Evolutionary conservation across 164 flowering plant species (phyloP).

Genomic region (Berberis thunbergii): DNA sequence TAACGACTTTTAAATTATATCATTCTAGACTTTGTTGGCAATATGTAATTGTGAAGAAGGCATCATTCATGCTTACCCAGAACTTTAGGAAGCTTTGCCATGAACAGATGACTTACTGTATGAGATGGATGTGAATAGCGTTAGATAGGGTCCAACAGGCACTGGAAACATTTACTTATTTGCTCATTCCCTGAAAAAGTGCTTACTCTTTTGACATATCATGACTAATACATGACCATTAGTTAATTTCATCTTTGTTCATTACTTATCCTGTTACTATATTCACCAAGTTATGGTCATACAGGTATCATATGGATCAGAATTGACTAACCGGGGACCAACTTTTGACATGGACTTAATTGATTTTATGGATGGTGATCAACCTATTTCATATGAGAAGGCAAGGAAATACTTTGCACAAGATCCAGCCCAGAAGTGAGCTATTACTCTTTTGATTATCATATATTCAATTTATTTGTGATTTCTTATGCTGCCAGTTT

Average conservation of each 20-base stretch:
- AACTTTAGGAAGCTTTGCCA: too few species aligned
- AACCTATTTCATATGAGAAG: conserved; percentile 77
- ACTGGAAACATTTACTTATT: too few species aligned
- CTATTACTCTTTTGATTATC: conserved; percentile 4
- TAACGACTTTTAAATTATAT: too few species aligned
- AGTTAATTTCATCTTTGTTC: neutral
- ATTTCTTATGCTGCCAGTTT: neutral
- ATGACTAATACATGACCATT: neutral
- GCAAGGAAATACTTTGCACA: conserved; percentile 66
- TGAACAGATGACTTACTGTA: too few species aligned
- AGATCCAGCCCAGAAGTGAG: conserved; percentile 94
- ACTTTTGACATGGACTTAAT: conserved; percentile 97
- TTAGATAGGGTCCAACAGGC: too few species aligned
- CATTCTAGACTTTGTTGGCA: too few species aligned
- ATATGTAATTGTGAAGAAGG: too few species aligned
- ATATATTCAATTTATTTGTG: neutral
- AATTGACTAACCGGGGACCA: conserved; percentile 89
- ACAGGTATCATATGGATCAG: conserved; percentile 98
- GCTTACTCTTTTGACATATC: too few species aligned
- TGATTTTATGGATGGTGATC: conserved; percentile 79
- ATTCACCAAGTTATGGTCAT: neutral
- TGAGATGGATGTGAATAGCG: too few species aligned
- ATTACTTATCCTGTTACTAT: neutral
- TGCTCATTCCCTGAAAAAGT: too few species aligned
- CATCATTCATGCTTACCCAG: too few species aligned